Percentiles rank a stretch among this genome's conserved stretches.
Conservation (phyloP, 371 early-diverging fungal genomes). For the Mucor sp. region DNA sequence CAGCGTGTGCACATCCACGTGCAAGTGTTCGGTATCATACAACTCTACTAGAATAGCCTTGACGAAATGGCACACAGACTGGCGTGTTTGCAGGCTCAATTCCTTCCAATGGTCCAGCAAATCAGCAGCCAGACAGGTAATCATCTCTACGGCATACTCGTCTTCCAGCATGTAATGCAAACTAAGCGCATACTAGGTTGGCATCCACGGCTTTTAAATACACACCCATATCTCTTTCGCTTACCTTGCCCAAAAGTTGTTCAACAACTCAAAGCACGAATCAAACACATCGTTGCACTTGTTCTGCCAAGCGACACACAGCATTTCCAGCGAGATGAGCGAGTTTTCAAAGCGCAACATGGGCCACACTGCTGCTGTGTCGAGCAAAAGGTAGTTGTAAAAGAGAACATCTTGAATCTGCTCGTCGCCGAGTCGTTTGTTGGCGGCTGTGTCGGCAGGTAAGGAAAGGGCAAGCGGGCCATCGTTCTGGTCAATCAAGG, state of each 20-base stretch:
- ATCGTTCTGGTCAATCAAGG: conserved; percentile 3
- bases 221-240: neutral
- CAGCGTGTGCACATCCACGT: neutral
- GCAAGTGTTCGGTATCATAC: neutral
- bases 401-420: conserved; percentile 20
- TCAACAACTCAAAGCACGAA: conserved; percentile 23
- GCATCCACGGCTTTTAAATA: too few species aligned
- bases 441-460: neutral
- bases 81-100: conserved; percentile 17
- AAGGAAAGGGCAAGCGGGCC: neutral
- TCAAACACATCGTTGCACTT: conserved; percentile 29
- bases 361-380: conserved; percentile 23
- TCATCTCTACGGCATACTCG: conserved; percentile 3
- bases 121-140: conserved; percentile 14
- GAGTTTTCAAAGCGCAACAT: conserved; percentile 2
- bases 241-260: conserved; percentile 33
- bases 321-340: neutral
- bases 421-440: neutral
- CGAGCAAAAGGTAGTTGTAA: conserved; percentile 30
- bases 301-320: conserved; percentile 20
- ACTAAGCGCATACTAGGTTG: neutral
- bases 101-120: conserved; percentile 24
- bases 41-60: conserved; percentile 3
- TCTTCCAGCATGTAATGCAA: conserved; percentile 5
- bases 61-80: conserved; percentile 15